These are phyloP conservation scores for Trichoderma hamatum DNA, from an alignment of 2,329 filamentous ascomycete species.

Conservation along the genomic window DNA sequence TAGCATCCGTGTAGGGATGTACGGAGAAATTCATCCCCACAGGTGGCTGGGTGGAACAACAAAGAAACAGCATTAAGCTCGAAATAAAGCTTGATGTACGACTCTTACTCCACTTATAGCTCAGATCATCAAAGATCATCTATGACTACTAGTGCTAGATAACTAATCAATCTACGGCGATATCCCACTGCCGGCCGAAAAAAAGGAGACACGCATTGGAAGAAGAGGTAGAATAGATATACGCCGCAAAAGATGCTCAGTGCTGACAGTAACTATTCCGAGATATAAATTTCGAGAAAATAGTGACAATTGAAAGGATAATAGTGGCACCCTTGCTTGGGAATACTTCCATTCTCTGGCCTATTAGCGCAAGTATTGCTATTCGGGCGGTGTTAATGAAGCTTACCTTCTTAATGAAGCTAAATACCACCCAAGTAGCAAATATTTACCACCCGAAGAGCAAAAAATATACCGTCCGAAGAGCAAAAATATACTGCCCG, in stretches of 20 bases:
- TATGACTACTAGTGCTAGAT: not conserved
- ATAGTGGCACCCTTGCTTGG: not conserved
- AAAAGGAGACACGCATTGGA: not conserved
- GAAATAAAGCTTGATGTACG: not conserved
- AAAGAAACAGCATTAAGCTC: not conserved
- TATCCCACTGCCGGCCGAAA: not conserved
- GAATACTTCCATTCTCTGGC: not conserved
- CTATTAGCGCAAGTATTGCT: not conserved
- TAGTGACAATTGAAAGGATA: not conserved
- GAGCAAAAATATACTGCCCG: not conserved
- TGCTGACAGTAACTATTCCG: not conserved
- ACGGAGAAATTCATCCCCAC: not conserved
- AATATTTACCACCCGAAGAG: not conserved
- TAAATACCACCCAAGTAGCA: not conserved
- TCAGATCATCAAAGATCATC: not conserved
- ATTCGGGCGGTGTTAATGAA: not conserved
- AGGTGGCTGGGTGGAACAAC: not conserved
- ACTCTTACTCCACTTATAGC: not conserved
- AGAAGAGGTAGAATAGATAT: not conserved
- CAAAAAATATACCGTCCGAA: not conserved
- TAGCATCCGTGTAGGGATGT: not conserved
- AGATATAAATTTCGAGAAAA: not conserved
- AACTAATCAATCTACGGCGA: not conserved
- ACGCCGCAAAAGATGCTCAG: not conserved
- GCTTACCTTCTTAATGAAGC: not conserved